Conservation (phyloP, 306 rosid species). For the Rubus idaeus region DNA sequence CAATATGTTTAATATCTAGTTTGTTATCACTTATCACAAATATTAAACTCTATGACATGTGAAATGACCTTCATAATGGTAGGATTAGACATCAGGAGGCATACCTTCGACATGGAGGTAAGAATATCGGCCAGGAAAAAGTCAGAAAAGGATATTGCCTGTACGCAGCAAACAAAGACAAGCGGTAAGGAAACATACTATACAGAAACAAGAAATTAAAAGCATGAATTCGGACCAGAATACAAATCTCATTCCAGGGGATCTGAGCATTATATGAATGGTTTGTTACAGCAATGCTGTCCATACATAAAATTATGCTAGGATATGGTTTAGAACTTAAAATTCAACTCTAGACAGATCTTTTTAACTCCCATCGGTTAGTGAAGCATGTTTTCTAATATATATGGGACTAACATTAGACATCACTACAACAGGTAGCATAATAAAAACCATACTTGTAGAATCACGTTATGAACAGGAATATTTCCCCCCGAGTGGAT, state of each 20-base stretch:
- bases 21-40: neutral
- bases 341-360: neutral
- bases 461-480: too few relatives aligned
- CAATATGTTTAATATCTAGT: neutral
- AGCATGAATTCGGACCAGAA: constrained; percentile 11
- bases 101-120: constrained; percentile 96
- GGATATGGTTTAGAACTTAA: neutral
- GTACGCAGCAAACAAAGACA: constrained; percentile 41
- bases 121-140: constrained; percentile 96
- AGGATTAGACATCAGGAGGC: constrained; percentile 27
- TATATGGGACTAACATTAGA: neutral
- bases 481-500: too few relatives aligned
- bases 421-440: too few relatives aligned
- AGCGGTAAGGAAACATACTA: constrained; percentile 24
- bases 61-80: constrained; percentile 20
- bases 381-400: neutral
- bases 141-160: constrained; percentile 93
- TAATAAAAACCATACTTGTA: too few relatives aligned
- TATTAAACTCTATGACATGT: constrained; percentile 13
- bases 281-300: neutral
- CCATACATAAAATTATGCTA: neutral
- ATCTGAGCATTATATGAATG: neutral
- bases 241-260: neutral
- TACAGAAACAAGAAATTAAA: constrained; percentile 20
- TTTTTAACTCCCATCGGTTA: neutral